phyloP scores from a whole-genome alignment of 1,284 basidiomycete genomes.

The Trametes sp. region DNA sequence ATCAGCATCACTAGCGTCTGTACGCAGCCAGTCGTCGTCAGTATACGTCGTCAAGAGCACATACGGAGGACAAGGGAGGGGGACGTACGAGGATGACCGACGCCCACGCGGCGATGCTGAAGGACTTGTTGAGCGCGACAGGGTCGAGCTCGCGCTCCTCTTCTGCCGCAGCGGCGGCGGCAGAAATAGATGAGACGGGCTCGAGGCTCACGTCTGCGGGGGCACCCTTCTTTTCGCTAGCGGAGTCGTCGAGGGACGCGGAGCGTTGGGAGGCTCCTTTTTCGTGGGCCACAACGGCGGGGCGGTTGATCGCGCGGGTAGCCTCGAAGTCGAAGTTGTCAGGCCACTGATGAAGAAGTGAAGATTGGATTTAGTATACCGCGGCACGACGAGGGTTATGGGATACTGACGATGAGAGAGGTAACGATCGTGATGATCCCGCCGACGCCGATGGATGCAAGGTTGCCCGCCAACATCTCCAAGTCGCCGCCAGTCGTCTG shows the following conservation, averaged over 20 bases:
- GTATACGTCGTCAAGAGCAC: background rate
- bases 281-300: constrained; percentile 30
- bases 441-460: constrained; percentile 85
- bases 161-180: constrained; percentile 46
- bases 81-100: constrained; percentile 69
- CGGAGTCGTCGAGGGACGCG: constrained; percentile 35
- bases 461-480: constrained; percentile 88
- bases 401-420: constrained; percentile 62
- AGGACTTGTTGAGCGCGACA: constrained; percentile 70
- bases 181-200: constrained; percentile 36
- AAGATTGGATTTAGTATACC: background rate
- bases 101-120: constrained; percentile 77
- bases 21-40: background rate
- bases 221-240: constrained; percentile 51
- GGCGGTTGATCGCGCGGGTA: constrained; percentile 79
- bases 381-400: background rate
- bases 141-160: constrained; percentile 69
- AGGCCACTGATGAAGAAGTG: constrained; percentile 63
- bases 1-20: constrained; percentile 73
- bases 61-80: background rate
- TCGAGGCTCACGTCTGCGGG: constrained; percentile 40
- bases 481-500: constrained; percentile 67
- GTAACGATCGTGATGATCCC: constrained; percentile 75
- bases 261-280: constrained; percentile 25
- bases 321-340: constrained; percentile 82